Evolutionary conservation across 164 flowering plant species (phyloP).

Genomic region (Malania oleifera): DNA sequence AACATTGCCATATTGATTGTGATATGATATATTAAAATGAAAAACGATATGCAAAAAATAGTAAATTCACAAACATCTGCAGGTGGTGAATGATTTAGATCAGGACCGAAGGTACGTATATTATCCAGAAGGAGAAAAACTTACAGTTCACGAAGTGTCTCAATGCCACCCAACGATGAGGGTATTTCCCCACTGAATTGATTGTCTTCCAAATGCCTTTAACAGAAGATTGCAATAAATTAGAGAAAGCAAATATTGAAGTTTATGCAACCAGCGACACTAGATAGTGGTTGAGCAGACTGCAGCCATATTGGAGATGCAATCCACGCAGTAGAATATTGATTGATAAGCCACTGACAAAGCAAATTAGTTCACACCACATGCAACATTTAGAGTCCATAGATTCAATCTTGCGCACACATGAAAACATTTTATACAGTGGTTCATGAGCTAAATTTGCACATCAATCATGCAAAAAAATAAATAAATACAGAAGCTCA

Average conservation of each 20-base stretch:
- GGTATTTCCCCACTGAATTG: slow-evolving; percentile 59
- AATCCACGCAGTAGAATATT: neutral
- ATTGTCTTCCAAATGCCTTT: slow-evolving; percentile 75
- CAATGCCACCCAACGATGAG: slow-evolving; percentile 43
- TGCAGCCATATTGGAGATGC: slow-evolving; percentile 1
- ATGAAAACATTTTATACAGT: neutral
- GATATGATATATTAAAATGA: neutral
- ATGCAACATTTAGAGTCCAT: neutral
- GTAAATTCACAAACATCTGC: neutral
- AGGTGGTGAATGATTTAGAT: neutral
- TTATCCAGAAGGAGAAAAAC: slow-evolving; percentile 21
- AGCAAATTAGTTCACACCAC: neutral
- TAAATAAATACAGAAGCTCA: neutral
- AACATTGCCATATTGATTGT: neutral
- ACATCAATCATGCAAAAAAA: neutral
- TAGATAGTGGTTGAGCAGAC: neutral
- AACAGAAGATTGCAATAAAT: slow-evolving; percentile 9
- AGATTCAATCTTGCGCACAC: neutral
- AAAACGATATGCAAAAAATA: neutral
- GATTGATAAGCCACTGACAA: neutral
- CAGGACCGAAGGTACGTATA: neutral
- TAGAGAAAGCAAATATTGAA: neutral
- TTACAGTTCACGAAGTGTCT: slow-evolving; percentile 64
- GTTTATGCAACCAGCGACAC: neutral
- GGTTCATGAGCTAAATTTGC: neutral